These are phyloP conservation scores for Protomyces lactucae-debilis DNA, from an alignment of 1,139 yeast species.

Conservation along the genomic window DNA sequence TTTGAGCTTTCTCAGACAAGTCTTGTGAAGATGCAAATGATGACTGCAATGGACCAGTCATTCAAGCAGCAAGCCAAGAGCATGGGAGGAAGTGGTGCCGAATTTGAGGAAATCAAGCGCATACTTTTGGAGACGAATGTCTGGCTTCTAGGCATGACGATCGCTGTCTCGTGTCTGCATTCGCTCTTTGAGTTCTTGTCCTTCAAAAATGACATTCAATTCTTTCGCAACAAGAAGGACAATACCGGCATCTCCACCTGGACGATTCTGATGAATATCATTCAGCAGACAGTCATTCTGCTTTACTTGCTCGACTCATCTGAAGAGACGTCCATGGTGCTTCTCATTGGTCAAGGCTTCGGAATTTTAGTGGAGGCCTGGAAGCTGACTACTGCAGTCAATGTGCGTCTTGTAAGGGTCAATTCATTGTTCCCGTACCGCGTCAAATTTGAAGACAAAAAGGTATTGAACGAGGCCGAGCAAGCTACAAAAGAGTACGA, in stretches of 20 bases:
- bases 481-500: conserved; percentile 44
- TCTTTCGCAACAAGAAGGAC: conserved; percentile 33
- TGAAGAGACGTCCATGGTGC: conserved; percentile 44
- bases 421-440: conserved; percentile 33
- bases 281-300: conserved; percentile 43
- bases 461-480: conserved; percentile 41
- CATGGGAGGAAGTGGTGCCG: conserved; percentile 36
- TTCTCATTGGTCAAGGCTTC: conserved; percentile 42
- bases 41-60: conserved; percentile 38
- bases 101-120: conserved; percentile 41
- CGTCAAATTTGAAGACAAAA: conserved; percentile 39
- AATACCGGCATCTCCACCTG: conserved; percentile 44
- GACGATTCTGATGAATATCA: conserved; percentile 43
- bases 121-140: conserved; percentile 43
- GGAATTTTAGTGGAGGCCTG: conserved; percentile 45
- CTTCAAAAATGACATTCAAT: conserved; percentile 37
- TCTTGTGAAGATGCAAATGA: conserved; percentile 39
- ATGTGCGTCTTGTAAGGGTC: conserved; percentile 35
- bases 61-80: conserved; percentile 37
- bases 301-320: conserved; percentile 42
- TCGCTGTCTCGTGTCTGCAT: conserved; percentile 41
- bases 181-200: conserved; percentile 43
- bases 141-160: conserved; percentile 40
- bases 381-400: conserved; percentile 44
- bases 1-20: conserved; percentile 37